Evolutionary conservation across 257 asterid species (phyloP).

Genomic region (Craterostigma plantagineum): DNA sequence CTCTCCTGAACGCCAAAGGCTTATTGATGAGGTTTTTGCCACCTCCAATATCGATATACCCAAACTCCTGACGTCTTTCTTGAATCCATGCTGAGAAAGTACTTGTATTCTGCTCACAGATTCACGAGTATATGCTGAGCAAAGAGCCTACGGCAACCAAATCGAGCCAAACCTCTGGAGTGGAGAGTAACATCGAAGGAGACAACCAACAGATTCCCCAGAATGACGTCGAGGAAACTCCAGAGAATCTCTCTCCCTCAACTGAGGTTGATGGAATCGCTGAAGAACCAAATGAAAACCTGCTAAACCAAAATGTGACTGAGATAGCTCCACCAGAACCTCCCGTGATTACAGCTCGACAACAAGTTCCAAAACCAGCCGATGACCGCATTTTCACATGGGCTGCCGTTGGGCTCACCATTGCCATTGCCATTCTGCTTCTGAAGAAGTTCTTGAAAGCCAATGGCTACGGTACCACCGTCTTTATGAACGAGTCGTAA

Average conservation of each 20-base stretch:
- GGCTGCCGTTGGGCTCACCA: constrained; percentile 54
- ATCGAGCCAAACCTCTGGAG: constrained; percentile 13
- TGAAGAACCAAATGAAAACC: constrained; percentile 17
- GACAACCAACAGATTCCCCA: no score
- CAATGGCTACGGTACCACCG: constrained; percentile 38
- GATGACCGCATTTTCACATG: constrained; percentile 43
- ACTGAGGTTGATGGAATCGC: constrained; percentile 2
- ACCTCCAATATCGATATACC: no score
- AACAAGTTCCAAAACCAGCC: constrained; percentile 17
- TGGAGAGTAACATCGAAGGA: no score
- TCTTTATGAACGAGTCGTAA: constrained; percentile 38
- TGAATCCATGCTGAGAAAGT: no score
- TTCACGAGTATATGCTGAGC: constrained; percentile 51
- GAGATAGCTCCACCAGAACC: no score
- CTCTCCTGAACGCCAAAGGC: no score
- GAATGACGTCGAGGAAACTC: no score
- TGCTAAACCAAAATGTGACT: constrained; percentile 4
- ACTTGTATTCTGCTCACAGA: constrained; percentile 15
- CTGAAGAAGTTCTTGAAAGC: constrained; percentile 57
- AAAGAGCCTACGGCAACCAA: constrained; percentile 21
- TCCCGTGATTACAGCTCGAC: constrained; percentile 7
- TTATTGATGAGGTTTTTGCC: no score
- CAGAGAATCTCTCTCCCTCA: no score
- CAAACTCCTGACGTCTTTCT: no score
- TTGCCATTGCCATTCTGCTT: constrained; percentile 43